phyloP scores from a whole-genome alignment of 768 basidiomycete genomes.

The Lactarius tabidus region DNA sequence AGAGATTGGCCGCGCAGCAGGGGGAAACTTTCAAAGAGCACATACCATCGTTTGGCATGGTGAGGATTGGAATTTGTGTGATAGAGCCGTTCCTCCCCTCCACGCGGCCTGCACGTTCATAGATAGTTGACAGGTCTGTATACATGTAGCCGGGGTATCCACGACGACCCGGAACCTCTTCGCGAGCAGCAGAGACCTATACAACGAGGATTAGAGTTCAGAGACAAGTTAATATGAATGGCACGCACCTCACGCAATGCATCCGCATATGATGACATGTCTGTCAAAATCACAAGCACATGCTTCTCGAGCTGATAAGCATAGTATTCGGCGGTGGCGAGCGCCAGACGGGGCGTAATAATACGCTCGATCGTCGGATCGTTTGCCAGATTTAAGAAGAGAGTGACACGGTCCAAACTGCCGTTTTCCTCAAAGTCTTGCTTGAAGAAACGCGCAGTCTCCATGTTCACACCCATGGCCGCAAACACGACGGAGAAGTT shows the following conservation, averaged over 20 bases:
- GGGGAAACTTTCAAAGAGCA: not conserved
- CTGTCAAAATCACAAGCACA: constrained; percentile 97
- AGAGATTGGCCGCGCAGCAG: constrained; percentile 18
- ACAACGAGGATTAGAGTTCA: constrained; percentile 17
- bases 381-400: constrained; percentile 98
- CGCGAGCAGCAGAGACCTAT: constrained; percentile 94
- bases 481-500: constrained; percentile 99
- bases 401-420: constrained; percentile 91
- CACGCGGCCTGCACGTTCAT: constrained; percentile 98
- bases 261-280: constrained; percentile 98
- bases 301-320: constrained; percentile 99
- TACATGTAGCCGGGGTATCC: constrained; percentile 99
- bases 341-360: constrained; percentile 95
- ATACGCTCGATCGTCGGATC: constrained; percentile 99
- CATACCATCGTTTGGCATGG: constrained; percentile 99
- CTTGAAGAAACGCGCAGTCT: constrained; percentile 99
- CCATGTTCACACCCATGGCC: constrained; percentile 99
- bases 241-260: constrained; percentile 82
- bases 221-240: constrained; percentile 23
- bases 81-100: constrained; percentile 97
- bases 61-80: constrained; percentile 98
- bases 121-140: constrained; percentile 98
- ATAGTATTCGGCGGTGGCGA: constrained; percentile 99
- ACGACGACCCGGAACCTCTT: constrained; percentile 98
- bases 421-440: constrained; percentile 99